These are phyloP conservation scores for Pythium periplocum DNA, from an alignment of 352 stramenopile species.

Conservation along the genomic window DNA sequence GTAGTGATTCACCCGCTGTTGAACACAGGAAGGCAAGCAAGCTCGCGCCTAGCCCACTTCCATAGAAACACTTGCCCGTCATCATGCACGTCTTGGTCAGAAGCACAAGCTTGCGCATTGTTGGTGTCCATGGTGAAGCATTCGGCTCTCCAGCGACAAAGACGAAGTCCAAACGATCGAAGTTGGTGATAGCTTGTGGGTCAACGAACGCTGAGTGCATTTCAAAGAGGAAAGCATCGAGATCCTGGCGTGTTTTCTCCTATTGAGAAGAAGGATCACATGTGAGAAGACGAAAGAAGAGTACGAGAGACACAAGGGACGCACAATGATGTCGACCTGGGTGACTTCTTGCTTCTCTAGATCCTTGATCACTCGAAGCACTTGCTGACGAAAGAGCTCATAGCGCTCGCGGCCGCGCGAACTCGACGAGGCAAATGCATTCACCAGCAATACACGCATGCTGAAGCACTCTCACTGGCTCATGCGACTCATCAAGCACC, in stretches of 20 bases:
- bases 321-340: slow-evolving; percentile 51
- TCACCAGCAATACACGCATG: slow-evolving; percentile 74
- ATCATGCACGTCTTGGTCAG: slow-evolving; percentile 87
- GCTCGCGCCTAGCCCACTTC: slow-evolving; percentile 45
- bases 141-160: slow-evolving; percentile 68
- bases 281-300: neutral
- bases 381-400: slow-evolving; percentile 45
- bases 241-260: slow-evolving; percentile 52
- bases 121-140: slow-evolving; percentile 52
- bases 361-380: slow-evolving; percentile 40
- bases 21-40: slow-evolving; percentile 68
- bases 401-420: slow-evolving; percentile 36
- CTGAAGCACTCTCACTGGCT: no score
- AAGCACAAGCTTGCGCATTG: slow-evolving; percentile 53
- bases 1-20: slow-evolving; percentile 56
- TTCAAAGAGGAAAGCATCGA: slow-evolving; percentile 77
- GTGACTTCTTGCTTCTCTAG: slow-evolving; percentile 64
- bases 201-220: slow-evolving; percentile 64
- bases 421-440: slow-evolving; percentile 46
- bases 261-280: slow-evolving; percentile 10
- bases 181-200: slow-evolving; percentile 64
- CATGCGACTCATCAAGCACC: no score
- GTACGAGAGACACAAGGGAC: slow-evolving; percentile 5
- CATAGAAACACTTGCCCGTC: slow-evolving; percentile 81
- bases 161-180: slow-evolving; percentile 79